These are phyloP conservation scores for Solanum chacoense DNA, from an alignment of 305 asterid genomes.

Conservation along the genomic window DNA sequence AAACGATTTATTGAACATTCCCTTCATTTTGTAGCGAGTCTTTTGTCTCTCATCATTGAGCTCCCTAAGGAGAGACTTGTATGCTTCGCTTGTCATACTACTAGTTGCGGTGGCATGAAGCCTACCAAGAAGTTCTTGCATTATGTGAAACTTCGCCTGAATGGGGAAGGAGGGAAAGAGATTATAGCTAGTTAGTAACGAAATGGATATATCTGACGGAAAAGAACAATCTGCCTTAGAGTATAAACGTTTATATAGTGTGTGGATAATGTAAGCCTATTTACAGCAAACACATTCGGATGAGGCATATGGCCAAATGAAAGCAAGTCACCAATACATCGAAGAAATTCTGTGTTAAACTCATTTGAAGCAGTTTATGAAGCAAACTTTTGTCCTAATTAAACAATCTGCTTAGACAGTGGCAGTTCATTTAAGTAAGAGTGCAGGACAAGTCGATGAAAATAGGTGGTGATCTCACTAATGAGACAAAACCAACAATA, in stretches of 20 bases:
- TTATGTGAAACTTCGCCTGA: slow-evolving; percentile 83
- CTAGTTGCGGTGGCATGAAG: slow-evolving; percentile 56
- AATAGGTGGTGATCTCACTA: background rate
- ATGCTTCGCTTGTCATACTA: slow-evolving; percentile 40
- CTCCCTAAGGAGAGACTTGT: slow-evolving; percentile 56
- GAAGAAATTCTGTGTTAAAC: background rate
- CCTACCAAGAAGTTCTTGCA: slow-evolving; percentile 87
- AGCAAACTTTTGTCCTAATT: background rate
- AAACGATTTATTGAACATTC: slow-evolving; percentile 80
- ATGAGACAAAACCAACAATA: background rate
- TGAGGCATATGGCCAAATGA: background rate
- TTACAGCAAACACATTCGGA: background rate
- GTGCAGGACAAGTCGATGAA: background rate
- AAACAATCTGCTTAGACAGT: background rate
- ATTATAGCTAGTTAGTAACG: background rate
- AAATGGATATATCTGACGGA: background rate
- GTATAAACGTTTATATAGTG: background rate
- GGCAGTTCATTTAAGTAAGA: background rate
- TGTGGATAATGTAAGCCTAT: background rate
- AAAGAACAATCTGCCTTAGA: background rate
- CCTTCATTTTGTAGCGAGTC: slow-evolving; percentile 62
- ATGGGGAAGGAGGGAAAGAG: background rate
- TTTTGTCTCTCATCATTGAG: slow-evolving; percentile 73
- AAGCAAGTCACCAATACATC: background rate
- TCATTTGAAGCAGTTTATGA: background rate